phyloP scores from a whole-genome alignment of 2,329 filamentous ascomycete genomes.

The Neopestalotiopsis rosae region DNA sequence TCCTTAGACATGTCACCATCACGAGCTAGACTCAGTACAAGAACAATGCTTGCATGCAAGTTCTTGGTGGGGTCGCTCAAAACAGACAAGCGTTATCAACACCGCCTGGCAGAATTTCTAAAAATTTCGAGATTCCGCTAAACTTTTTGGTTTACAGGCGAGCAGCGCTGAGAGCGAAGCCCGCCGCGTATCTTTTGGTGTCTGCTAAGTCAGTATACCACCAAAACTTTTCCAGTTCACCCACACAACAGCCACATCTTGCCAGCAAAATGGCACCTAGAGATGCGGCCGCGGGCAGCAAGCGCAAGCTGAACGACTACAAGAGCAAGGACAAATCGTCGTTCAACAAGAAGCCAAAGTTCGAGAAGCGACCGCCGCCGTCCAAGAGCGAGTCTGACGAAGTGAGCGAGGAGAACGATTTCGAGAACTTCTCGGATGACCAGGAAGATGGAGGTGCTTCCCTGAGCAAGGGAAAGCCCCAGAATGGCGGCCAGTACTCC shows the following conservation, averaged over 20 bases:
- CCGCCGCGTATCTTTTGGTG: not conserved
- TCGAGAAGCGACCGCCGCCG: constrained; percentile 40
- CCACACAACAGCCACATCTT: constrained; percentile 3
- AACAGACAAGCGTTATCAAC: constrained; percentile 24
- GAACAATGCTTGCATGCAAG: not conserved
- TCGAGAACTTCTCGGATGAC: constrained; percentile 53
- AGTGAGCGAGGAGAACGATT: constrained; percentile 41
- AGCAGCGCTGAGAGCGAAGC: constrained; percentile 5
- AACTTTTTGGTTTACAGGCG: constrained; percentile 17
- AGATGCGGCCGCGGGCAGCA: constrained; percentile 52
- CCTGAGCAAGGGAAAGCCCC: constrained; percentile 46
- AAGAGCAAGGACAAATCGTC: constrained; percentile 50
- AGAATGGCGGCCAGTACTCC: constrained; percentile 35
- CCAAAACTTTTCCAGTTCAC: not conserved
- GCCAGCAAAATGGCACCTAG: constrained; percentile 53
- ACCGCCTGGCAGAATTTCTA: constrained; percentile 42
- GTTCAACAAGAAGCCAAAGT: constrained; percentile 36
- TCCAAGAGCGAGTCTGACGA: constrained; percentile 46
- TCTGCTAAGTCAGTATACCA: not conserved
- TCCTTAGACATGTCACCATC: not conserved
- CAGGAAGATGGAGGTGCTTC: constrained; percentile 59
- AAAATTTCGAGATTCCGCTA: constrained; percentile 28
- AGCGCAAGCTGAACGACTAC: constrained; percentile 54
- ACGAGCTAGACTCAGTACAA: not conserved
- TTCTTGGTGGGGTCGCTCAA: constrained; percentile 16